These are phyloP conservation scores for Irpex sp. DNA, from an alignment of 1,284 basidiomycete genomes.

Conservation along the genomic window DNA sequence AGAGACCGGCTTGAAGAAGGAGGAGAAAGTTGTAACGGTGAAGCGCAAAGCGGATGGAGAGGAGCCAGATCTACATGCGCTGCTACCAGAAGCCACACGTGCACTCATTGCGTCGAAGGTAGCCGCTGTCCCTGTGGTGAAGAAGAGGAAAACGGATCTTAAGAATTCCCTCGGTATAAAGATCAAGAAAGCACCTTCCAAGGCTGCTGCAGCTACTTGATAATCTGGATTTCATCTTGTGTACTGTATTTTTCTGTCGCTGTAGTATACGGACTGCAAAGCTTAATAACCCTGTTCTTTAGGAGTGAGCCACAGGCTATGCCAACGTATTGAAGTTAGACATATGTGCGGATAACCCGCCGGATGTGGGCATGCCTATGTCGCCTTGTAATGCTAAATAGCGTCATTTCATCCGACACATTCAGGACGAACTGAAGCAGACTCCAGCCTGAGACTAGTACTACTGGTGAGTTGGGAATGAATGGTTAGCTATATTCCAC, in stretches of 20 bases:
- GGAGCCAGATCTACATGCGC: conserved; percentile 67
- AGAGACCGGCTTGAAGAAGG: conserved; percentile 14
- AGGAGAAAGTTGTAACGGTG: conserved; percentile 46
- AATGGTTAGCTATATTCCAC: too few relatives aligned
- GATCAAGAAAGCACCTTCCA: conserved; percentile 50
- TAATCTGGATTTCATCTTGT: not conserved
- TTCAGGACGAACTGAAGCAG: too few relatives aligned
- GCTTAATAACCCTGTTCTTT: not conserved
- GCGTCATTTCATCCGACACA: too few relatives aligned
- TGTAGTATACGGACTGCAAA: not conserved
- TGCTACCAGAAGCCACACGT: conserved; percentile 73
- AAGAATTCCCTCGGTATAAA: conserved; percentile 73
- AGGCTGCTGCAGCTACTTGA: conserved; percentile 10
- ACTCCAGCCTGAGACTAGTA: too few relatives aligned
- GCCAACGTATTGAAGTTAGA: too few relatives aligned
- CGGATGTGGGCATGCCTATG: too few relatives aligned
- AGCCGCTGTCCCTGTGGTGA: conserved; percentile 37
- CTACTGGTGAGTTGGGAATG: too few relatives aligned
- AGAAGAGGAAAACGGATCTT: conserved; percentile 62
- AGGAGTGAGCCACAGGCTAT: too few relatives aligned
- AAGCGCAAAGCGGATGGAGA: conserved; percentile 76
- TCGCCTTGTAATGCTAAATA: too few relatives aligned
- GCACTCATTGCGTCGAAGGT: conserved; percentile 56
- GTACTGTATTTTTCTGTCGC: not conserved
- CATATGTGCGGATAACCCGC: too few relatives aligned